These are phyloP conservation scores for Chrysosporium keratinophilum DNA, from an alignment of 2,329 filamentous ascomycete species.

Conservation along the genomic window DNA sequence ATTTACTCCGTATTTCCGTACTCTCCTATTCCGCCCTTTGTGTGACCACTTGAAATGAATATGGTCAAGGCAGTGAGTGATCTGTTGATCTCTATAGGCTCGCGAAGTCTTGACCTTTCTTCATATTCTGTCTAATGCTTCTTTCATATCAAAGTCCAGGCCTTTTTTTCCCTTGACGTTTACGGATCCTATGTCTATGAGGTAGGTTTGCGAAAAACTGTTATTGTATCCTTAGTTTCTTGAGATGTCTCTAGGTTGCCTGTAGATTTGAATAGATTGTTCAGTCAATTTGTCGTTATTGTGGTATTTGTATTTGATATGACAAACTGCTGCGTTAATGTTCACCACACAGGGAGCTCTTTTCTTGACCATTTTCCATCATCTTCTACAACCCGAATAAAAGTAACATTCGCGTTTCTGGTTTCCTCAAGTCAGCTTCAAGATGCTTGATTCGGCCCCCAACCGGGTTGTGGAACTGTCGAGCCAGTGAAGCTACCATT, in stretches of 20 bases:
- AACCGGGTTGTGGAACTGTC: too few relatives aligned
- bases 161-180: not conserved
- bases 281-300: not conserved
- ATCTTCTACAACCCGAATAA: too few relatives aligned
- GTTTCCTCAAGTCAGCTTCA: too few relatives aligned
- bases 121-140: not conserved
- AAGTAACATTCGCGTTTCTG: too few relatives aligned
- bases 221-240: slow-evolving; percentile 2
- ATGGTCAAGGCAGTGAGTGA: too few relatives aligned
- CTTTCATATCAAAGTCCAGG: not conserved
- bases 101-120: not conserved
- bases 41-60: not conserved
- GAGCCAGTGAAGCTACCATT: too few relatives aligned
- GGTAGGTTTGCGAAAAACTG: not conserved
- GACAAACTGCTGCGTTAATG: too few relatives aligned
- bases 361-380: too few relatives aligned
- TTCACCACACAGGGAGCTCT: too few relatives aligned
- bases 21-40: not conserved
- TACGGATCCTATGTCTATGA: not conserved
- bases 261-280: slow-evolving; percentile 6
- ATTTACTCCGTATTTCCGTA: not conserved
- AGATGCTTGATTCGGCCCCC: too few relatives aligned
- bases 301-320: too few relatives aligned
- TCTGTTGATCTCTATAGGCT: too few relatives aligned
- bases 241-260: not conserved